A percentile compares a stretch with the other conserved stretches of the same genome.
Conservation (phyloP, 257 asterid species). For the Nicotiana attenuata region DNA sequence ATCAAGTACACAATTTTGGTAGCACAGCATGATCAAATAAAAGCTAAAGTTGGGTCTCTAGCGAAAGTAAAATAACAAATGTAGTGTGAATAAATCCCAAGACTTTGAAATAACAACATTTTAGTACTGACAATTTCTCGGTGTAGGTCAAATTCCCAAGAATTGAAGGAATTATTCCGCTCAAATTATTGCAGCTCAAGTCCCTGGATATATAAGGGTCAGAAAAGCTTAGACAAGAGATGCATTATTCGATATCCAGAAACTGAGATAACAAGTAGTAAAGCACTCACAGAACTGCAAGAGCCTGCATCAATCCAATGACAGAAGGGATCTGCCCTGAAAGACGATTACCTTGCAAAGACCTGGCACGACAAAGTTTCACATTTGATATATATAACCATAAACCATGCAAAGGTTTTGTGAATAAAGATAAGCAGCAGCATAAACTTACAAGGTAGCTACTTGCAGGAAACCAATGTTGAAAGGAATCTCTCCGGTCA, state of each 20-base stretch:
- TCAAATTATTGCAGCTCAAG: slow-evolving; percentile 80
- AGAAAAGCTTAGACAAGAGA: background rate
- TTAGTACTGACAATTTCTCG: slow-evolving; percentile 67
- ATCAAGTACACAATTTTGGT: background rate
- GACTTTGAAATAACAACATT: background rate
- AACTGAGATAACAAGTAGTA: background rate
- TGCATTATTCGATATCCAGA: background rate
- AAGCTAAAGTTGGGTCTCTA: background rate
- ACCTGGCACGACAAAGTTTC: slow-evolving; percentile 20
- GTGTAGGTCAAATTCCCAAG: slow-evolving; percentile 91
- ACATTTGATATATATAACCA: background rate
- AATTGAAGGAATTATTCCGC: slow-evolving; percentile 82
- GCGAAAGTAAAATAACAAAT: background rate
- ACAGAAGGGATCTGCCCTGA: slow-evolving; percentile 85
- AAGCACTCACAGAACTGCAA: slow-evolving; percentile 82
- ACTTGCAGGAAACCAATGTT: slow-evolving; percentile 98
- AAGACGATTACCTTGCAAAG: slow-evolving; percentile 59
- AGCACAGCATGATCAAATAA: background rate
- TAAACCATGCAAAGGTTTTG: background rate
- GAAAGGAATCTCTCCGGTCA: slow-evolving; percentile 83
- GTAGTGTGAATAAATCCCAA: background rate
- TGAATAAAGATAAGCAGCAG: background rate
- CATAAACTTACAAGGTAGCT: slow-evolving; percentile 78
- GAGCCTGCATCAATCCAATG: slow-evolving; percentile 97
- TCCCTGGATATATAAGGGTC: slow-evolving; percentile 39